Evolutionary conservation across 768 basidiomycete genomes (phyloP), one percentile per base, ranked within the genome.

Genomic region (Psilocybe subaeruginosa): DNA sequence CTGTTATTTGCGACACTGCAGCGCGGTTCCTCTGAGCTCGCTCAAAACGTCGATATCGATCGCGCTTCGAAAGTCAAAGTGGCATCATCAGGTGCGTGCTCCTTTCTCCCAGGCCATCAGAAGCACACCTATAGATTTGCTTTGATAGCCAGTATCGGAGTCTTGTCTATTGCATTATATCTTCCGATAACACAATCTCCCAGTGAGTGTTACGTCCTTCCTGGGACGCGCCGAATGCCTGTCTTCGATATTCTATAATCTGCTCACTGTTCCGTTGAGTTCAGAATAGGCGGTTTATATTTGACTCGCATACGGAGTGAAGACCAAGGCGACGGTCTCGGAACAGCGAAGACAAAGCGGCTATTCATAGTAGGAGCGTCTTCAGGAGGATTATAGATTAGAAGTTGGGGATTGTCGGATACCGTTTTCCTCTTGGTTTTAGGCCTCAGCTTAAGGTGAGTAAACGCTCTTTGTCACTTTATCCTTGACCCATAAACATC

Each of bases 21-120:
- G 23, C 23, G 23, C 23, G 23, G 49, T 46, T 30, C 57, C 49
- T 58, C 39, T 16, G 45, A 54, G 58, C 8, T 58, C 27, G 48
- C 57, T 48, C 49, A 58, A 54, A 37, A 31, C 46, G 43, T 58
- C 39, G 4, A 58, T 52, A 58, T 50, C 46, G 37, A 37, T 23
- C 23, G 23, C 23, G 29, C 11, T 41, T 52, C 45, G 51, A 59
- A 53, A 31, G 41, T 54, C 58, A 41, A 39, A 53, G 46, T 39
- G 51, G 17, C 33, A 45, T 54, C 43, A n/a, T 59, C 43, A 53
- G 37, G 58, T 37, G 50, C 31, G 51, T 51, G 43, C 58, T 54
- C 53, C 58, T 59, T 59, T 19, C 58, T 59, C 58, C 43, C 58
- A 59, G 58, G 51, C n/a, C n/a, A 43, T 37, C 17, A 45, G 39